phyloP scores from a whole-genome alignment of 768 basidiomycete genomes.

The Coprinopsis cinerea region DNA sequence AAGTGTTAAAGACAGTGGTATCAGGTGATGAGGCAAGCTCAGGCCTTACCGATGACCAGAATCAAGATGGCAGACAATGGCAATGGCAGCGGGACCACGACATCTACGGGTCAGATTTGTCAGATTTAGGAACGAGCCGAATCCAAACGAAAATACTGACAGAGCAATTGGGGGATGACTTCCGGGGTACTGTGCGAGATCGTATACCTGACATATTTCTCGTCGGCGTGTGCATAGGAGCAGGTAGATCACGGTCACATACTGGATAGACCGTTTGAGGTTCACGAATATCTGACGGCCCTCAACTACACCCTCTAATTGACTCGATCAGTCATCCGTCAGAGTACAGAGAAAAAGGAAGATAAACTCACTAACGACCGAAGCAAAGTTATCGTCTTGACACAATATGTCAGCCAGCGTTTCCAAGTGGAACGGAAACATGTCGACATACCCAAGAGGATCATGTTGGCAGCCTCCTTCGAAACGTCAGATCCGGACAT shows the following conservation, averaged over 20 bases:
- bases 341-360: not conserved
- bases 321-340: not conserved
- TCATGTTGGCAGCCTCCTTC: conserved; percentile 73
- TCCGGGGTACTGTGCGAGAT: conserved; percentile 64
- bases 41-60: conserved; percentile 60
- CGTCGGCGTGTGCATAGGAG: no score
- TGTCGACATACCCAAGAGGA: conserved; percentile 47
- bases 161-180: conserved; percentile 63
- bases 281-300: conserved; percentile 68
- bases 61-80: conserved; percentile 66
- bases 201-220: conserved; percentile 43
- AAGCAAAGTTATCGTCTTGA: conserved; percentile 66
- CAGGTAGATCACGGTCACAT: no score
- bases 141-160: conserved; percentile 31
- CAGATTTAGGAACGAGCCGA: no score
- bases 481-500: conserved; percentile 70
- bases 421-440: not conserved
- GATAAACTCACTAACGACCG: conserved; percentile 53
- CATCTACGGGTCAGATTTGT: conserved; percentile 36
- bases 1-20: not conserved
- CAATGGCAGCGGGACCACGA: conserved; percentile 61
- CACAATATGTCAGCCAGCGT: not conserved
- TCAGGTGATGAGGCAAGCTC: not conserved
- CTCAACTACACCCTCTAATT: conserved; percentile 57
- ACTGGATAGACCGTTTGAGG: conserved; percentile 68